Percentiles rank a stretch among this genome's conserved stretches.
Evolutionary conservation across 164 flowering plant species (phyloP).

Genomic region (Magnolia sinica): DNA sequence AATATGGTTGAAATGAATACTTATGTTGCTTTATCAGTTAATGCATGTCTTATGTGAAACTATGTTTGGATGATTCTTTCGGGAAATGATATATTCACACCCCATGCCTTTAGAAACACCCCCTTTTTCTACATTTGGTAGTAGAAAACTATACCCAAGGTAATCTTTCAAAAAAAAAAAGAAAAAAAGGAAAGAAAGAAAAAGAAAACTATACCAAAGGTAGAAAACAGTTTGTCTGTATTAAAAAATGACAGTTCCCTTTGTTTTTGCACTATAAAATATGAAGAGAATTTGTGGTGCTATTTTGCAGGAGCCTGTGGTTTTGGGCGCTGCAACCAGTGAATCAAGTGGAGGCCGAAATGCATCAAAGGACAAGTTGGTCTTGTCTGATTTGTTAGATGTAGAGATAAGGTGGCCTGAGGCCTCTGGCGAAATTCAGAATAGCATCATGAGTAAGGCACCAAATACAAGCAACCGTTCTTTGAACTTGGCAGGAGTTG

Average conservation of each 20-base stretch:
- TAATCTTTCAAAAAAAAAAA: too few relatives aligned
- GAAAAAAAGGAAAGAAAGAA: too few relatives aligned
- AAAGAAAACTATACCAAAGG: too few relatives aligned
- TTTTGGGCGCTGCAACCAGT: constrained; percentile 18
- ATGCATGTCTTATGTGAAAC: too few relatives aligned
- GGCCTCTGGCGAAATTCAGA: constrained; percentile 22
- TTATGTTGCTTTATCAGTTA: too few relatives aligned
- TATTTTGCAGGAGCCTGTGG: constrained; percentile 54
- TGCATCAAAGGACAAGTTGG: constrained; percentile 27
- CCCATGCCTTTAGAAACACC: too few relatives aligned
- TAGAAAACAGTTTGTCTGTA: too few relatives aligned
- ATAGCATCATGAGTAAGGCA: constrained; percentile 13
- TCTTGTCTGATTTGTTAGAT: constrained; percentile 50
- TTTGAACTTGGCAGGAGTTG: constrained; percentile 41
- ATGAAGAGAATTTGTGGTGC: background rate
- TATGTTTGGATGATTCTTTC: too few relatives aligned
- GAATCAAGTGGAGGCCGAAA: constrained; percentile 31
- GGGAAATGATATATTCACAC: too few relatives aligned
- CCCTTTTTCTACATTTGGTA: too few relatives aligned
- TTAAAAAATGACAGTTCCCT: background rate
- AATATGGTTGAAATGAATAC: too few relatives aligned
- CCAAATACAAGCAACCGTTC: constrained; percentile 22
- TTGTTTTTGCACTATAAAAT: background rate
- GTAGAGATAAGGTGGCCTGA: constrained; percentile 49
- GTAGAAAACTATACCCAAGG: too few relatives aligned